phyloP scores from a whole-genome alignment of 129 eudicot species.

The Calendula officinalis region DNA sequence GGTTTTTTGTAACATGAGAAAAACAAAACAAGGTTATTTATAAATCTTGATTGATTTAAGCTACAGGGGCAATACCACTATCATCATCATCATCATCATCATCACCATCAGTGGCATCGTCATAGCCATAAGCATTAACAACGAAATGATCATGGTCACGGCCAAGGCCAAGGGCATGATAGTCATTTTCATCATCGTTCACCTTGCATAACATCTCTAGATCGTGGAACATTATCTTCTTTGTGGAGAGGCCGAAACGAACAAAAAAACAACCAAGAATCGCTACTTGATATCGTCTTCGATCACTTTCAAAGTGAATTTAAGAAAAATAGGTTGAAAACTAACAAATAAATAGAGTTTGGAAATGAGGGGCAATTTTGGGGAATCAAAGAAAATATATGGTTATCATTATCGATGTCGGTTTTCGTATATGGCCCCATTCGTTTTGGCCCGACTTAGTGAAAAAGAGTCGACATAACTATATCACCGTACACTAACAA shows the following conservation, averaged over 20 bases:
- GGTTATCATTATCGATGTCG: slow-evolving; percentile 1
- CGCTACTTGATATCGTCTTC: slow-evolving; percentile 9
- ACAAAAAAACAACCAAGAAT: not conserved
- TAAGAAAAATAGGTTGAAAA: slow-evolving; percentile 10
- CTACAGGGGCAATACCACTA: slow-evolving; percentile 38
- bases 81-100: slow-evolving; percentile 34
- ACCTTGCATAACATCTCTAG: slow-evolving; percentile 24
- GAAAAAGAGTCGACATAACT: not conserved
- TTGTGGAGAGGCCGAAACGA: not conserved
- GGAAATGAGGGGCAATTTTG: slow-evolving; percentile 21
- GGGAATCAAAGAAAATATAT: slow-evolving; percentile 17
- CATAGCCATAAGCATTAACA: not conserved
- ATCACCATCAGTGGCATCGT: slow-evolving; percentile 17
- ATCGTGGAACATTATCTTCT: slow-evolving; percentile 19
- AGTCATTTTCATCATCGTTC: slow-evolving; percentile 23
- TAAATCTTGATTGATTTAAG: slow-evolving; percentile 10
- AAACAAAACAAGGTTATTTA: not conserved
- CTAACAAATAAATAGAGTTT: slow-evolving; percentile 25
- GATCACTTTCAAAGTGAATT: slow-evolving; percentile 4
- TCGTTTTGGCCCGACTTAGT: slow-evolving; percentile 3
- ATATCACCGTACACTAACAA: not conserved
- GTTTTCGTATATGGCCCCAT: slow-evolving; percentile 9
- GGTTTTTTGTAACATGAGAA: slow-evolving; percentile 10
- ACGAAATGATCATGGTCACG: not conserved
- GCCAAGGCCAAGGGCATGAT: slow-evolving; percentile 9